Evolutionary conservation across 2,329 filamentous ascomycete genomes (phyloP), one percentile per base, ranked within the genome.

Genomic region (Cladophialophora chaetospira): DNA sequence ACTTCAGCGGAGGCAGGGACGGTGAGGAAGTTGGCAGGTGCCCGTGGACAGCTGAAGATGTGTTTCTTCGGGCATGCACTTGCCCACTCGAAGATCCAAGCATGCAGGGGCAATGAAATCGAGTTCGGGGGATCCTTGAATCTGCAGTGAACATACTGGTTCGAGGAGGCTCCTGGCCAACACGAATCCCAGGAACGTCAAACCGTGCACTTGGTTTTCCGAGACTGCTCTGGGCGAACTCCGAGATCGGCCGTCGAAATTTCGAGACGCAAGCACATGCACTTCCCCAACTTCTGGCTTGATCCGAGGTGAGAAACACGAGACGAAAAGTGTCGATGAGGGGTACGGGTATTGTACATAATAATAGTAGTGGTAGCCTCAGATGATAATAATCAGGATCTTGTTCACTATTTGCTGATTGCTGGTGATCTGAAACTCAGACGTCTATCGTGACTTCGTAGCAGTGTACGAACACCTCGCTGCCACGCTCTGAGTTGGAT

Each of bases 211-310:
- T n/a, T 33, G 15, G 13, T 40, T 19, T 40, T 40, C 35, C 35
- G 15, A 40, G 15, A 9, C 17, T 10, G 35, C 13, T 19, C 35
- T 15, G 13, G 8, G 13, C 1, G 6, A 38, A 38, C 35, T 40
- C 36, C 36, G 36, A 40, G 36, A 40, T 40, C 36, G 36, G 36
- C 36, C 36, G 3, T 15, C 13, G 13, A 21, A 19, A 21, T 40
- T 40, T 40, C 36, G 36, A 40, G 36, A 40, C 36, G 36, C 36
- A 40, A 15, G 36, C n/a, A 40, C 36, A 40, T 40, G 36, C 36
- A 17, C 15, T 40, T 40, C 36, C 36, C 36, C 36, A 40, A 40
- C 36, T 40, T 40, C 23, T 40, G 36, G 15, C 23, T 19, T 40
- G 23, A 17, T 40, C 36, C 36, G 36, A 40, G 36, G 36, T 40